Evolutionary conservation across 345 rosid genomes (phyloP), one percentile per base, ranked within the genome.

Genomic region (Eutrema japonicum): DNA sequence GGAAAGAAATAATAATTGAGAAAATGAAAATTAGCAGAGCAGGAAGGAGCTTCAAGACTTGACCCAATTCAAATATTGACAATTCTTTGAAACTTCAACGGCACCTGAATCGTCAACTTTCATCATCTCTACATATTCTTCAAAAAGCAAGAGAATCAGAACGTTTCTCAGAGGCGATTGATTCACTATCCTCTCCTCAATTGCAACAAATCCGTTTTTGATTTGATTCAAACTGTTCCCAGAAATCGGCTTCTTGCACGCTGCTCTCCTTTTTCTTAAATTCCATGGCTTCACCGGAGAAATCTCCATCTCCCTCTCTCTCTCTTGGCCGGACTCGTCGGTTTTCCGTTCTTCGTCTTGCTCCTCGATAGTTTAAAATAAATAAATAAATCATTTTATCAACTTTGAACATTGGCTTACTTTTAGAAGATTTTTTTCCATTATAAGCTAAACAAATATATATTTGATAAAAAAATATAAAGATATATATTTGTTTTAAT

Each of bases 221-320:
- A 26, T 69, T 54, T 59, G 66, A 27, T 50, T 78, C 47, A 32
- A 68, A 29, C 56, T 8, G 53, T 63, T 57, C 3, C 18, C 46
- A 29, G 57, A 66, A 38, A 76, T 7, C 22, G 88, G 85, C 4
- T 84, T 87, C 66, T 83, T 92, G 46, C 88, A 86, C 8, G 90
- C 88, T 5, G 89, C 83, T 72, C 89, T 83, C 68, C 96, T 81
- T 7, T 89, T 93, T 62, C 97, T 83, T 65, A 93, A 85, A 77
- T 90, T 93, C 98, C 97, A 93, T 27, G 90, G 96, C 80, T 80
- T 83, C 27, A 30, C 75, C 66, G 78, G 65, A 38, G 80, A 64
- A 29, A 78, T 60, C 30, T 81, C 82, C 29, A 60, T 76, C 55
- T 77, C 82, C 27, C 73, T 22, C 26, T 22, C 26, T 22, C 1